Evolutionary conservation across 2,329 filamentous ascomycete genomes (phyloP).

Genomic region (Colletotrichum siamense): DNA sequence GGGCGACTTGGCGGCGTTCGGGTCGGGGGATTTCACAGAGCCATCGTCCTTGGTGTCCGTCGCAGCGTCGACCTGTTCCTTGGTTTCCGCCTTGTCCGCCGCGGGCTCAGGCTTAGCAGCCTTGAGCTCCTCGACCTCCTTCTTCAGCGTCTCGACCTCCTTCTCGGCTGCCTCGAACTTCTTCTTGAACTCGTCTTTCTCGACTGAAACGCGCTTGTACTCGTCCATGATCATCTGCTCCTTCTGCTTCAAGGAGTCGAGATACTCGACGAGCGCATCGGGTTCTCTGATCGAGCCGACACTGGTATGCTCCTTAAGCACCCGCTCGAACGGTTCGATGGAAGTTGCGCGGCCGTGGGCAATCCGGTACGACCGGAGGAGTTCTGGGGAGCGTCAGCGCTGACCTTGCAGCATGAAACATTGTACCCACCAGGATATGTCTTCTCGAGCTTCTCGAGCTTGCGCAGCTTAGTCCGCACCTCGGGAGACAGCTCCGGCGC

Average conservation of each 20-base stretch:
- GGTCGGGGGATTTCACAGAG: slow-evolving; percentile 21
- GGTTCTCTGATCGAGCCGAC: slow-evolving; percentile 88
- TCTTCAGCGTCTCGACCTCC: slow-evolving; percentile 61
- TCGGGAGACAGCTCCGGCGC: slow-evolving; percentile 71
- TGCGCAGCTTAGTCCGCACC: slow-evolving; percentile 76
- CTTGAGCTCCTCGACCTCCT: slow-evolving; percentile 61
- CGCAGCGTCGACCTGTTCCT: slow-evolving; percentile 12
- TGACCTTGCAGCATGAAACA: not conserved
- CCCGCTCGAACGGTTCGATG: slow-evolving; percentile 93
- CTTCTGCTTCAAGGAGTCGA: slow-evolving; percentile 85
- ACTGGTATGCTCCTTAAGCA: slow-evolving; percentile 90
- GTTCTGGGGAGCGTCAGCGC: slow-evolving; percentile 56
- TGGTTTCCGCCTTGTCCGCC: slow-evolving; percentile 31
- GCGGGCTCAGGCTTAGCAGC: slow-evolving; percentile 33
- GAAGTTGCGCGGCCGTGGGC: slow-evolving; percentile 86
- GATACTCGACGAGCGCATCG: slow-evolving; percentile 83
- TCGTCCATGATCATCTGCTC: slow-evolving; percentile 95
- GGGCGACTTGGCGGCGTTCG: slow-evolving; percentile 48
- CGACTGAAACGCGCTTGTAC: slow-evolving; percentile 82
- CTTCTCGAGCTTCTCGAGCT: slow-evolving; percentile 87
- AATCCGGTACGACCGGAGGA: slow-evolving; percentile 89
- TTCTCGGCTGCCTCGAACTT: slow-evolving; percentile 73
- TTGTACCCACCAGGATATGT: slow-evolving; percentile 76
- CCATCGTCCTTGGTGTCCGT: slow-evolving; percentile 31
- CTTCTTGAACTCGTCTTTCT: slow-evolving; percentile 81